A percentile compares a stretch with the other conserved stretches of the same genome.
These are phyloP conservation scores for Xylariaceae sp. DNA, from an alignment of 2,329 filamentous ascomycete genomes.

Conservation along the genomic window DNA sequence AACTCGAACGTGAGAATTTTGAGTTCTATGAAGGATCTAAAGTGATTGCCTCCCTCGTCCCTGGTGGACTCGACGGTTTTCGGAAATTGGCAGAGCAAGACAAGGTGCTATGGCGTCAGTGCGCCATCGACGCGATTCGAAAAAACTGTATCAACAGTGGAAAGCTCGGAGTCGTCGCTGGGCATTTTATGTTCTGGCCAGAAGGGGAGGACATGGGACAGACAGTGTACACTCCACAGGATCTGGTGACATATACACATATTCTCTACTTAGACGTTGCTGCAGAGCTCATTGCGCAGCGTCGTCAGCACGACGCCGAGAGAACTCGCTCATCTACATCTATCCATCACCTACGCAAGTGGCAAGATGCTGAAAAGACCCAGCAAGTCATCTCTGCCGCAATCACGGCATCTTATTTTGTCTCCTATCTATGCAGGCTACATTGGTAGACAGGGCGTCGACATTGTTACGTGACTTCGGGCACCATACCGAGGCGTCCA, in stretches of 20 bases:
- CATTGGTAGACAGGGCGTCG: slow-evolving; percentile 19
- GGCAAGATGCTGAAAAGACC: slow-evolving; percentile 55
- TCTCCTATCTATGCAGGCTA: not conserved
- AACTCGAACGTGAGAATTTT: slow-evolving; percentile 44
- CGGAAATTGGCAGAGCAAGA: slow-evolving; percentile 44
- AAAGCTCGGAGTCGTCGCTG: slow-evolving; percentile 56
- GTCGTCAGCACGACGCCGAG: slow-evolving; percentile 46
- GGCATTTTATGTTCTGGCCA: slow-evolving; percentile 63
- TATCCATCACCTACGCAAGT: slow-evolving; percentile 49
- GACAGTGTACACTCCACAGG: slow-evolving; percentile 51
- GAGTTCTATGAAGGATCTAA: slow-evolving; percentile 60
- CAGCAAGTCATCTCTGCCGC: slow-evolving; percentile 53
- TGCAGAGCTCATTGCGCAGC: slow-evolving; percentile 46
- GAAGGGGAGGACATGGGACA: slow-evolving; percentile 42
- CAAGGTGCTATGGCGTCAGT: slow-evolving; percentile 49
- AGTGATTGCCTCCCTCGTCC: slow-evolving; percentile 50
- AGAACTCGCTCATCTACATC: slow-evolving; percentile 46
- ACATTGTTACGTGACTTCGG: slow-evolving; percentile 48
- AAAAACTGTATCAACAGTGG: slow-evolving; percentile 44
- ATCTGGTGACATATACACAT: slow-evolving; percentile 59
- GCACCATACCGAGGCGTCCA: slow-evolving; percentile 47
- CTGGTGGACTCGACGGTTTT: slow-evolving; percentile 58
- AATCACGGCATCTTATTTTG: slow-evolving; percentile 56
- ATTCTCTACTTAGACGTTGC: slow-evolving; percentile 62
- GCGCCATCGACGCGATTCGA: slow-evolving; percentile 54